These are phyloP conservation scores for Elaeis guineensis DNA, from an alignment of 176 grass and related monocot genomes.

Conservation along the genomic window DNA sequence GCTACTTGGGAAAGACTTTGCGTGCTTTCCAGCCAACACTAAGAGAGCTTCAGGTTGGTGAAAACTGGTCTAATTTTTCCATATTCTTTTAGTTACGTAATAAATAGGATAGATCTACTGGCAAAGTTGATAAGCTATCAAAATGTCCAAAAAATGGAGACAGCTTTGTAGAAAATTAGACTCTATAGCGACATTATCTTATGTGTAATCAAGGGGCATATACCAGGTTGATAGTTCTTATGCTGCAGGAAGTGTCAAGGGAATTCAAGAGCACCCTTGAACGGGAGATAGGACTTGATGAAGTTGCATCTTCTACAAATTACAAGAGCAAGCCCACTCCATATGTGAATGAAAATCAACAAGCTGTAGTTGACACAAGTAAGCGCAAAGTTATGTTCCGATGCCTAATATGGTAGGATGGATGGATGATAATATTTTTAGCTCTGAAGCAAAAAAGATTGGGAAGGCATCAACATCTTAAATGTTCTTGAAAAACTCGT, in stretches of 20 bases:
- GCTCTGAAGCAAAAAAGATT: background rate
- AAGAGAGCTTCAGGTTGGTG: constrained; percentile 76
- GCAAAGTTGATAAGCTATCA: no score
- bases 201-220: background rate
- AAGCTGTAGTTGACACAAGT: constrained; percentile 47
- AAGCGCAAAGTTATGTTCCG: constrained; percentile 23
- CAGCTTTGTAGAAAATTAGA: no score
- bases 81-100: no score
- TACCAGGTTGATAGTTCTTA: constrained; percentile 14
- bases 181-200: no score
- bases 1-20: constrained; percentile 84
- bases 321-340: constrained; percentile 35
- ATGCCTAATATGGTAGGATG: background rate
- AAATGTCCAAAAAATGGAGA: no score
- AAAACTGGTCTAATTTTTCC: no score
- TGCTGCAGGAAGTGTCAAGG: constrained; percentile 75
- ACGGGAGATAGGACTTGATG: constrained; percentile 91
- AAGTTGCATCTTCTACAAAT: constrained; percentile 40
- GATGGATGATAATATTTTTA: background rate
- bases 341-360: constrained; percentile 28
- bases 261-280: constrained; percentile 95
- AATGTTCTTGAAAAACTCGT: no score
- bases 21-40: constrained; percentile 95
- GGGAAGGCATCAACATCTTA: no score
- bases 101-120: no score